Conservation (phyloP, 306 rosid genomes). For the Acacia confusa region DNA sequence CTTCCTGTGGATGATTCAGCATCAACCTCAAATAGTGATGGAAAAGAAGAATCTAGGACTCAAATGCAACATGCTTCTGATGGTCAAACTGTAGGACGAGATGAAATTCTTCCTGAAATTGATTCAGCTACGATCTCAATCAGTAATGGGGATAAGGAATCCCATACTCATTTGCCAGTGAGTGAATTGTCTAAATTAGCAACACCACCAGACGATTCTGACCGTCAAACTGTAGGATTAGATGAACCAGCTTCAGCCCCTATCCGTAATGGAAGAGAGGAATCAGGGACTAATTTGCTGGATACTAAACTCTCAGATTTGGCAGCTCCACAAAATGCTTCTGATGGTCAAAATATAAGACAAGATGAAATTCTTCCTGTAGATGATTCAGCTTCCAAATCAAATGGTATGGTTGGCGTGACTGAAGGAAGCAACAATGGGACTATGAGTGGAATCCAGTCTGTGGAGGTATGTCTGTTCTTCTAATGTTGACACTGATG, state of each 20-base stretch:
- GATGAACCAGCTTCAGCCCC: conserved; percentile 46
- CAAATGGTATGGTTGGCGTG: conserved; percentile 28
- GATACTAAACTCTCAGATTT: conserved; percentile 27
- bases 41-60: conserved; percentile 40
- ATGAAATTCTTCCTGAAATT: conserved; percentile 35
- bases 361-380: conserved; percentile 41
- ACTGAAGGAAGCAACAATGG: conserved; percentile 33
- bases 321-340: conserved; percentile 32
- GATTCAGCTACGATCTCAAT: conserved; percentile 39
- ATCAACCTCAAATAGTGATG: conserved; percentile 36
- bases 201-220: conserved; percentile 35
- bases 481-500: conserved; percentile 24
- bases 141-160: conserved; percentile 43
- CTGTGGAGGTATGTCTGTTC: conserved; percentile 15
- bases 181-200: conserved; percentile 29
- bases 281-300: conserved; percentile 36
- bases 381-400: conserved; percentile 37
- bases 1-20: conserved; percentile 37
- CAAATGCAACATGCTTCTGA: conserved; percentile 39
- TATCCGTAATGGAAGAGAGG: conserved; percentile 39
- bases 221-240: conserved; percentile 39
- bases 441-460: conserved; percentile 4
- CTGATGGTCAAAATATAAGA: conserved; percentile 37
- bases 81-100: conserved; percentile 42
- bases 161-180: conserved; percentile 33